Evolutionary conservation across 2,329 filamentous ascomycete species (phyloP).

Genomic region (Alternaria tenuissima): DNA sequence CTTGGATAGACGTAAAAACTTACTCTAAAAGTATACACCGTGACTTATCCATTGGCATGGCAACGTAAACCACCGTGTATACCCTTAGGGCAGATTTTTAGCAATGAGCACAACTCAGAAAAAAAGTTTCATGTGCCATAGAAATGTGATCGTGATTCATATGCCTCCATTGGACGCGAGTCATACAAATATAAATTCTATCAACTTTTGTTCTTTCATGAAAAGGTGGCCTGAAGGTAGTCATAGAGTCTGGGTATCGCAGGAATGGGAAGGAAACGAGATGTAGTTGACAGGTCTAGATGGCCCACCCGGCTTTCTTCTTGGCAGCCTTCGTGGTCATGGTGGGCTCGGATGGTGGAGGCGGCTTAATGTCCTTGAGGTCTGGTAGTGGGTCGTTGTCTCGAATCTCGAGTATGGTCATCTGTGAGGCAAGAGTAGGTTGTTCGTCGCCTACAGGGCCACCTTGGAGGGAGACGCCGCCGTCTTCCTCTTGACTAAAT

Average conservation of each 20-base stretch:
- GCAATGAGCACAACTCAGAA: neutral
- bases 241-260: constrained; percentile 11
- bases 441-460: constrained; percentile 10
- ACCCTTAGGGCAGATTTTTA: neutral
- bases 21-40: neutral
- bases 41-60: neutral
- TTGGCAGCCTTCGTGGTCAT: constrained; percentile 49
- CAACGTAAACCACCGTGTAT: neutral
- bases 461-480: constrained; percentile 8
- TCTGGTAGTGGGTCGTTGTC: constrained; percentile 46
- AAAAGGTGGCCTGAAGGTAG: neutral
- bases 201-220: neutral
- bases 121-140: neutral
- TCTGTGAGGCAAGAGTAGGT: constrained; percentile 34
- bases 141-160: neutral
- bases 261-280: constrained; percentile 2
- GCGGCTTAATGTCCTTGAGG: constrained; percentile 40
- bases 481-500: constrained; percentile 12
- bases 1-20: neutral
- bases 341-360: constrained; percentile 23
- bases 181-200: neutral
- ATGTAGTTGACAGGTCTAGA: constrained; percentile 18
- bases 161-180: neutral
- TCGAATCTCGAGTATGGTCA: constrained; percentile 50
- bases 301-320: constrained; percentile 47